A percentile compares a stretch with the other conserved stretches of the same genome.
phyloP scores from a whole-genome alignment of 108 stramenopile species.

The Discostella pseudostelligera region DNA sequence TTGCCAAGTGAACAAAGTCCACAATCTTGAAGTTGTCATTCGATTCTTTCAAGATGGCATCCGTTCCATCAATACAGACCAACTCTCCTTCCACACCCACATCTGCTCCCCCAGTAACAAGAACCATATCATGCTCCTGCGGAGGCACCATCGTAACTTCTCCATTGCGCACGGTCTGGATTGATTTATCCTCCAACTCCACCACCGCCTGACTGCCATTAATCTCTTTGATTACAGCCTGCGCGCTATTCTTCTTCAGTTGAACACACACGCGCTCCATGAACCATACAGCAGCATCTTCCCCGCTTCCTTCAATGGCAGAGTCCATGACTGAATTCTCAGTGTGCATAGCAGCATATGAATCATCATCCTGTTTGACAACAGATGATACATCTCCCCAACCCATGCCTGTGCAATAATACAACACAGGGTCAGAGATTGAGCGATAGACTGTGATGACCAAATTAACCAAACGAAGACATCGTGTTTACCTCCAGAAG shows the following conservation, averaged over 20 bases:
- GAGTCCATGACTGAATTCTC: slow-evolving; percentile 50
- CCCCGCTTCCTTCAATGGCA: slow-evolving; percentile 51
- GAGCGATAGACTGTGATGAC: neutral
- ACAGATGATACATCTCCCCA: slow-evolving; percentile 24
- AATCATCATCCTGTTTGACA: slow-evolving; percentile 37
- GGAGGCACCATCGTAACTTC: slow-evolving; percentile 78
- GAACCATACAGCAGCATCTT: slow-evolving; percentile 87
- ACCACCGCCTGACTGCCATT: slow-evolving; percentile 70
- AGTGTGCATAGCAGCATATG: slow-evolving; percentile 31
- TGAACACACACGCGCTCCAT: slow-evolving; percentile 91
- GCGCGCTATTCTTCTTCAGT: slow-evolving; percentile 54
- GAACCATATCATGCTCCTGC: slow-evolving; percentile 84
- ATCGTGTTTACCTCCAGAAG: slow-evolving; percentile 25
- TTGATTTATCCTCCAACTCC: slow-evolving; percentile 74
- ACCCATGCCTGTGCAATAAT: slow-evolving; percentile 50
- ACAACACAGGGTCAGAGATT: neutral
- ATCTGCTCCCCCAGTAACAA: slow-evolving; percentile 87
- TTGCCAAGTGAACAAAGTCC: slow-evolving; percentile 84
- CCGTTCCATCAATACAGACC: slow-evolving; percentile 88
- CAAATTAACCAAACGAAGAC: neutral
- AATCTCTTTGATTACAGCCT: slow-evolving; percentile 84
- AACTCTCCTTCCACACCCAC: slow-evolving; percentile 89
- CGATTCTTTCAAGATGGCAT: slow-evolving; percentile 90
- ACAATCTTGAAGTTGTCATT: slow-evolving; percentile 94
- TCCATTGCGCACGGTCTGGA: slow-evolving; percentile 53